Evolutionary conservation across 2,329 filamentous ascomycete genomes (phyloP), one percentile per base, ranked within the genome.

Genomic region (Ophiosphaerella narmari): DNA sequence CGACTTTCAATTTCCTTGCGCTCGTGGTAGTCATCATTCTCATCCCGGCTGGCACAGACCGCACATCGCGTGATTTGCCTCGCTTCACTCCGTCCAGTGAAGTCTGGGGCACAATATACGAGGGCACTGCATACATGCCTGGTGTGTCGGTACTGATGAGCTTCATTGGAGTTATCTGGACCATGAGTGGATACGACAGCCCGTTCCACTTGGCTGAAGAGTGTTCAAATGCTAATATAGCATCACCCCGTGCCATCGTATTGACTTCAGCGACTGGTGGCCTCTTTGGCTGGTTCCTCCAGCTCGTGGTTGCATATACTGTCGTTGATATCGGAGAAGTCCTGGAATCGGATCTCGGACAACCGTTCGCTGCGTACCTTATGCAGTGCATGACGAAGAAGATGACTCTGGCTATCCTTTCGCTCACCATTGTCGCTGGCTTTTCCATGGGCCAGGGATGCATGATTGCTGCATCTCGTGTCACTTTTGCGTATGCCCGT

Each of bases 161-260:
- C 18, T 91, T 90, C 67, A 81, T 88, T 37, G 80, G 82, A 24
- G 86, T 88, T 31, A 87, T 88, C 55, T 88, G 85, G 85, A 87
- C 85, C 5, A 86, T 86, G 77, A 66, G 80, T 78, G 85, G 86
- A 35, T 88, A 88, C 65, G 86, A 89, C 68, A 80, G 80, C 0
- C 83, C 86, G 0, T 90, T 90, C 68, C 87, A 90, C 72, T 72
- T 90, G n/a, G 81, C 84, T 3, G 87, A 91, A 65, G 87, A 91
- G 70, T 90, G 87, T 71, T 86, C 84, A 52, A 90, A 90, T 59
- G 87, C 88, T 24, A 85, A 82, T 58, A 74, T 90, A 39, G 87
- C 88, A 26, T 82, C 86, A 8, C 87, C 87, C 0, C 82, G 87
- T 11, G 87, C 87, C 7, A 91, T 90, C 44, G 82, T 89, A 33